Conservation (phyloP, 805 yeast genomes). For the Debaryomyces prosopidis region DNA sequence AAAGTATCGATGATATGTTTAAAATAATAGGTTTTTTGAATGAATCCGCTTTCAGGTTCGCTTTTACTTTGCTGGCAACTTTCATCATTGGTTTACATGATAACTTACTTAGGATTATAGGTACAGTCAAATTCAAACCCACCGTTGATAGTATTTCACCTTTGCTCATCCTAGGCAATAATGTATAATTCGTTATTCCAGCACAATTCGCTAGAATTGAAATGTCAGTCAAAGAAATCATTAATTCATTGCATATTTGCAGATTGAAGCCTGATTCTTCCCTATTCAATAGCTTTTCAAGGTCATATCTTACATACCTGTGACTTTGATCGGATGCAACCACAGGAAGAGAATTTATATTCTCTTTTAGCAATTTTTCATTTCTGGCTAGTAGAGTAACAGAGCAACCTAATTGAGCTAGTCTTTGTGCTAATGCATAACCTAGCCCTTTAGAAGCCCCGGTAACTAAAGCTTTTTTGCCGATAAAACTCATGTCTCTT, state of each 20-base stretch:
- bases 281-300: constrained; percentile 18
- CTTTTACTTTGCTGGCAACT: constrained; percentile 15
- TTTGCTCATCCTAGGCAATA: constrained; percentile 45
- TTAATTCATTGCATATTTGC: constrained; percentile 10
- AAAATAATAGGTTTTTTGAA: constrained; percentile 42
- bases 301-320: constrained; percentile 32
- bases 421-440: constrained; percentile 21
- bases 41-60: constrained; percentile 2
- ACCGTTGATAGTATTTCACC: constrained; percentile 47
- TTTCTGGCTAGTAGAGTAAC: constrained; percentile 37
- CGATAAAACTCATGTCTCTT: not conserved
- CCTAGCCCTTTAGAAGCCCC: constrained; percentile 46
- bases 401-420: constrained; percentile 33
- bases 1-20: constrained; percentile 68
- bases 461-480: constrained; percentile 36
- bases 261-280: constrained; percentile 11
- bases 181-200: constrained; percentile 59
- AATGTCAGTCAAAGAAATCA: constrained; percentile 28
- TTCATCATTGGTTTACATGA: constrained; percentile 53
- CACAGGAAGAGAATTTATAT: constrained; percentile 14
- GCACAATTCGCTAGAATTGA: constrained; percentile 64
- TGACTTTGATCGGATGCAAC: constrained; percentile 24
- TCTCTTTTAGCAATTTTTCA: constrained; percentile 30
- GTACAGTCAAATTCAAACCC: constrained; percentile 57
- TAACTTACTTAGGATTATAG: constrained; percentile 58